Conservation (phyloP, 164 flowering plant genomes). For the Magnolia changhungtana region DNA sequence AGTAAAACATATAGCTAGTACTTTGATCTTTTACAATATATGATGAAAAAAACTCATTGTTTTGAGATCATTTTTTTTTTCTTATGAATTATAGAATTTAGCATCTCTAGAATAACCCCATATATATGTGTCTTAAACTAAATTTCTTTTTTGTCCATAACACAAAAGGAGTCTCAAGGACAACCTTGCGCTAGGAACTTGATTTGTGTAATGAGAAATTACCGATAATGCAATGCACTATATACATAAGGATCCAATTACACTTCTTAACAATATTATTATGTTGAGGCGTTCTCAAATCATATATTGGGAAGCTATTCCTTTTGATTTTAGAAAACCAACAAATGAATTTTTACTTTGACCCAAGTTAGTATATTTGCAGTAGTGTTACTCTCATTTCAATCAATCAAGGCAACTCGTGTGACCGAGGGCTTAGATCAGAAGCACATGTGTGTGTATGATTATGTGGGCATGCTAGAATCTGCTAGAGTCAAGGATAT, state of each 20-base stretch:
- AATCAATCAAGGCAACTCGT: too few species aligned
- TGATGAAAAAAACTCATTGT: not conserved
- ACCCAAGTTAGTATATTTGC: not conserved
- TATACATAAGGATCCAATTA: not conserved
- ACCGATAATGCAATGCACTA: not conserved
- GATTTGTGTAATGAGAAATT: not conserved
- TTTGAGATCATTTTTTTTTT: not conserved
- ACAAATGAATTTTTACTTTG: not conserved
- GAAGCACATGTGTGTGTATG: too few species aligned
- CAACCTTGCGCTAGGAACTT: not conserved
- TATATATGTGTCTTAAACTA: slow-evolving; percentile 6
- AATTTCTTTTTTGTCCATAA: not conserved
- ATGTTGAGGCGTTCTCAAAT: not conserved
- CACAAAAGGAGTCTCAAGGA: slow-evolving; percentile 2
- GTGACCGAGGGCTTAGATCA: too few species aligned
- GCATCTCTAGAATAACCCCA: not conserved
- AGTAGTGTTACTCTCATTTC: too few species aligned
- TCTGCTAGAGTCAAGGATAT: too few species aligned
- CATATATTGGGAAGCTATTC: not conserved
- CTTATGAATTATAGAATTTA: not conserved
- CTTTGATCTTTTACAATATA: not conserved
- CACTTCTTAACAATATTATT: slow-evolving; percentile 4
- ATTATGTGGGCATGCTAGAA: too few species aligned
- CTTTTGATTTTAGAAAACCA: not conserved
- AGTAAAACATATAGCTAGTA: slow-evolving; percentile 1